Evolutionary conservation across 345 rosid species (phyloP).

Genomic region (Hirschfeldia incana): DNA sequence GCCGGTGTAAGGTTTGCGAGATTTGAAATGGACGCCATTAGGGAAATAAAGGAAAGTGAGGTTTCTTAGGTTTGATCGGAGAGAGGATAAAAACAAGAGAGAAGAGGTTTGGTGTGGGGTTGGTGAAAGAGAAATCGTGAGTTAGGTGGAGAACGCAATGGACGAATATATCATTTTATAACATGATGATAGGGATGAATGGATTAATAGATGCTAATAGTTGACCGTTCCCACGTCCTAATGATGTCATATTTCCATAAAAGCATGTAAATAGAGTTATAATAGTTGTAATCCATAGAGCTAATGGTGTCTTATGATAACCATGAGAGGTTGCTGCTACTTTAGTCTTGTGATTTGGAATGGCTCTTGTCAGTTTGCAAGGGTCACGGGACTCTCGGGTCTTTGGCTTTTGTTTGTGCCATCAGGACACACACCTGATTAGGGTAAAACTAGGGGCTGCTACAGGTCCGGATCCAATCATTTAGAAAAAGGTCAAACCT

Average conservation of each 20-base stretch:
- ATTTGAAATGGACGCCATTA: conserved; percentile 85
- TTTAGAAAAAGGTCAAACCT: neutral
- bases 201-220: neutral
- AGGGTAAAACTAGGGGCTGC: neutral
- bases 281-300: neutral
- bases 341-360: neutral
- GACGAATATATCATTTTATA: neutral
- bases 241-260: neutral
- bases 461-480: neutral
- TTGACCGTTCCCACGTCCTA: conserved; percentile 13
- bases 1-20: conserved; percentile 51
- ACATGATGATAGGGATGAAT: neutral
- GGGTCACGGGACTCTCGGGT: conserved; percentile 24
- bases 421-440: conserved; percentile 7
- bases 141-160: conserved; percentile 33
- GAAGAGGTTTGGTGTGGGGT: conserved; percentile 14
- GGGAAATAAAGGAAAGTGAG: conserved; percentile 7
- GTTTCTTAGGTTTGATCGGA: conserved; percentile 30
- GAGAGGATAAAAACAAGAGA: conserved; percentile 20
- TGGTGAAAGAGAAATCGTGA: conserved; percentile 16
- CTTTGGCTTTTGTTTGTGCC: conserved; percentile 11
- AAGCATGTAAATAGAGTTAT: neutral
- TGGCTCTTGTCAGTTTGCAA: conserved; percentile 29
- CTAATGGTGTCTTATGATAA: conserved; percentile 23
- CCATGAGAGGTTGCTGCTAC: conserved; percentile 32